Conservation (phyloP, 106 monocot genomes). For the Cymbidium sinense region DNA sequence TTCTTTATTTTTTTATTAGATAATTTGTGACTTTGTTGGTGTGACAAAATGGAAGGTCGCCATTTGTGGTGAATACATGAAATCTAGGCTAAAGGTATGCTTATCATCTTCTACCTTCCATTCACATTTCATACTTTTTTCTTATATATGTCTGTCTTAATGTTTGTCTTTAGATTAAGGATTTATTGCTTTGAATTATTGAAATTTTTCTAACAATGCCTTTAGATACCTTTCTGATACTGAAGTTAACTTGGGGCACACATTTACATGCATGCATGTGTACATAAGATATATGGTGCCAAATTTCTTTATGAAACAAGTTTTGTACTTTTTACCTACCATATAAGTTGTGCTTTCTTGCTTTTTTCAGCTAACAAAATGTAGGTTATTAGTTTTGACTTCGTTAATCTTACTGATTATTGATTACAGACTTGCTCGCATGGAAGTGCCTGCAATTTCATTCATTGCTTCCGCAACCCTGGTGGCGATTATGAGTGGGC, state of each 20-base stretch:
- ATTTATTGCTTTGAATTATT: neutral
- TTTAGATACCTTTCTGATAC: neutral
- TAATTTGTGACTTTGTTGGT: conserved; percentile 79
- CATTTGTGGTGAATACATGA: conserved; percentile 98
- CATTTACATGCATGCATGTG: neutral
- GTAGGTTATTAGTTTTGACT: neutral
- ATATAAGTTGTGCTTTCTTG: neutral
- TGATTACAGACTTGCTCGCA: conserved; percentile 68
- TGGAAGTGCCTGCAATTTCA: conserved; percentile 93
- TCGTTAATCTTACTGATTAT: neutral
- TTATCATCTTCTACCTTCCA: neutral
- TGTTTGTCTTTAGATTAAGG: neutral
- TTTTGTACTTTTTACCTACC: neutral
- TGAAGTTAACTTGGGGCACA: neutral
- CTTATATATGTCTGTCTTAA: neutral
- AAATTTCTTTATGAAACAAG: neutral
- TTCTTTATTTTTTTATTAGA: conserved; percentile 27
- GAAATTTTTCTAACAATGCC: neutral
- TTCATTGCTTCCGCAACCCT: conserved; percentile 96
- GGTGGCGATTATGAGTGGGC: conserved; percentile 99
- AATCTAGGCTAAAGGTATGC: conserved; percentile 78
- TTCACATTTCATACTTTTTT: neutral
- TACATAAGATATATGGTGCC: neutral
- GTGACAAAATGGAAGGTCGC: conserved; percentile 95
- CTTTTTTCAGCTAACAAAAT: neutral